Percentiles rank a stretch among this genome's conserved stretches.
Conservation (phyloP, 495 filamentous ascomycete species). For the Penicillium canescens region DNA sequence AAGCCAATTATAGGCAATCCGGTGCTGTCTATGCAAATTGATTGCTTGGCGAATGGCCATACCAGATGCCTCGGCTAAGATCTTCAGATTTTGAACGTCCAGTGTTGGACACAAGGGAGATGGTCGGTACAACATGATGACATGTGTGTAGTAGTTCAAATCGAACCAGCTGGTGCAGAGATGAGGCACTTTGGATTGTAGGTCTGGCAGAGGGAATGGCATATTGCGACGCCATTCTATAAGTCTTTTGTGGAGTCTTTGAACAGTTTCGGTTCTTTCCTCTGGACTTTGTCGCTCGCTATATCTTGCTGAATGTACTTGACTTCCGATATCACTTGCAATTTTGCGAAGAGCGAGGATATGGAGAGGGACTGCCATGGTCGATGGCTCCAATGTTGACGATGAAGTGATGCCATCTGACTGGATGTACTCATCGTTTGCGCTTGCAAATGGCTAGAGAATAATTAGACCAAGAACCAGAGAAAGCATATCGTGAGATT, state of each 20-base stretch:
- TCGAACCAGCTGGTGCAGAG: slow-evolving; percentile 42
- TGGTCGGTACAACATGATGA: slow-evolving; percentile 39
- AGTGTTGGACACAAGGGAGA: slow-evolving; percentile 33
- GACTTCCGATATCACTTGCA: slow-evolving; percentile 34
- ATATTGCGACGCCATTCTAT: slow-evolving; percentile 41
- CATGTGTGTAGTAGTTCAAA: slow-evolving; percentile 41
- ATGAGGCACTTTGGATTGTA: slow-evolving; percentile 37
- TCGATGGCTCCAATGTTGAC: slow-evolving; percentile 26
- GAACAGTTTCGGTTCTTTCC: slow-evolving; percentile 26
- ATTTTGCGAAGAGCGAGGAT: slow-evolving; percentile 36
- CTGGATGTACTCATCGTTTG: slow-evolving; percentile 35
- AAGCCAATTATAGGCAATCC: slow-evolving; percentile 44
- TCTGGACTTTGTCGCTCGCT: slow-evolving; percentile 11
- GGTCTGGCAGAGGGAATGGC: slow-evolving; percentile 41
- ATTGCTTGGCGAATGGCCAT: slow-evolving; percentile 40
- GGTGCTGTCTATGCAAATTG: slow-evolving; percentile 33
- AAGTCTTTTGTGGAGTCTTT: slow-evolving; percentile 31
- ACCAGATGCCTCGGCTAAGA: slow-evolving; percentile 31
- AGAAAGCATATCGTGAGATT: too few relatives aligned
- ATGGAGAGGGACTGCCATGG: slow-evolving; percentile 39
- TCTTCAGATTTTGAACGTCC: slow-evolving; percentile 25
- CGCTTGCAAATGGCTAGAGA: slow-evolving; percentile 31
- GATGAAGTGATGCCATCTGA: slow-evolving; percentile 18
- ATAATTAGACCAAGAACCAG: not conserved
- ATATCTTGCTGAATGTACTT: slow-evolving; percentile 23